Conservation (phyloP, 257 asterid genomes). For the Agastache rugosa region DNA sequence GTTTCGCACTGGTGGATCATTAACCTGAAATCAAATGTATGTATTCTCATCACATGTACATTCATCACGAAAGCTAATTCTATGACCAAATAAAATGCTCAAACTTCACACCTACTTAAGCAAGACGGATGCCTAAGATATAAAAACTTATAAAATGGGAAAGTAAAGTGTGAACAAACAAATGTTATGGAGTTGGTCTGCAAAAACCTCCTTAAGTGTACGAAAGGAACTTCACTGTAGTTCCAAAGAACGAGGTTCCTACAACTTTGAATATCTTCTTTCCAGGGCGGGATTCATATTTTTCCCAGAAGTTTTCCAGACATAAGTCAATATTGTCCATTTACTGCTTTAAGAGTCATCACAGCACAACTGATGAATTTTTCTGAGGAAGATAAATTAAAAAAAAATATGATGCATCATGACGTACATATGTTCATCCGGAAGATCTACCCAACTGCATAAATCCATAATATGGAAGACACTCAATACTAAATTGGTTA, state of each 20-base stretch:
- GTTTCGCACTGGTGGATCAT: slow-evolving; percentile 68
- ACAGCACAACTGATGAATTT: not conserved
- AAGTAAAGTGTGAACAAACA: not conserved
- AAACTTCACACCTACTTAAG: not conserved
- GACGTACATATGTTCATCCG: not conserved
- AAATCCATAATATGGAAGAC: not conserved
- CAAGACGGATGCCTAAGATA: not conserved
- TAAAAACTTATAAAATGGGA: not conserved
- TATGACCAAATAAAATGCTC: slow-evolving; percentile 2
- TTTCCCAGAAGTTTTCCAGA: not conserved
- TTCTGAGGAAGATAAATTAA: not conserved
- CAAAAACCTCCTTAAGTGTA: not conserved
- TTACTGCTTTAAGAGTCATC: not conserved
- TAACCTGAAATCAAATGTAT: slow-evolving; percentile 40
- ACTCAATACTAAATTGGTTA: not conserved
- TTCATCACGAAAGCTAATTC: not conserved
- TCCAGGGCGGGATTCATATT: not conserved
- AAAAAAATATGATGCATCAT: not conserved
- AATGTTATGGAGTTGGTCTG: not conserved
- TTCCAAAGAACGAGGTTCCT: not conserved
- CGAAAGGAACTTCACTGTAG: not conserved
- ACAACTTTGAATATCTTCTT: not conserved
- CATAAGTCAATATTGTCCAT: not conserved
- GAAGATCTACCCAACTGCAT: not conserved
- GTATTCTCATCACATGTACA: slow-evolving; percentile 6